A percentile compares a stretch with the other conserved stretches of the same genome.
phyloP scores from a whole-genome alignment of 257 asterid species.

The Solanum infundibuliforme region DNA sequence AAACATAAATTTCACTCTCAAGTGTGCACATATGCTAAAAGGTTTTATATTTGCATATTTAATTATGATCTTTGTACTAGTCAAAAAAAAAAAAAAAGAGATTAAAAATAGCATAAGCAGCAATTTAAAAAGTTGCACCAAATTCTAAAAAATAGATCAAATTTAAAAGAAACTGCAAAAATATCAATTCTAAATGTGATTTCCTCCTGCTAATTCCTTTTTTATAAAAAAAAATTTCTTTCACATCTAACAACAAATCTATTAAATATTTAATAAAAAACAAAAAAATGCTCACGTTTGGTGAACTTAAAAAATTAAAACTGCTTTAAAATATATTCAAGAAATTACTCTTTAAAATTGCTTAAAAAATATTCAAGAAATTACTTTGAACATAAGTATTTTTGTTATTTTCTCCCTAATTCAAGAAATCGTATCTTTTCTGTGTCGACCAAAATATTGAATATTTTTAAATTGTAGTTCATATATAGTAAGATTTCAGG shows the following conservation, averaged over 20 bases:
- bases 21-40: too few relatives aligned
- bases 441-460: background rate
- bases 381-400: background rate
- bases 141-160: background rate
- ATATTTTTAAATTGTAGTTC: background rate
- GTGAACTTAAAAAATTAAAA: background rate
- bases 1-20: too few relatives aligned
- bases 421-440: background rate
- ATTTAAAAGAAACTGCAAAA: background rate
- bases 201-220: background rate
- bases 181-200: background rate
- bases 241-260: background rate
- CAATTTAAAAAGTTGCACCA: background rate
- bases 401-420: background rate
- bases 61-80: background rate
- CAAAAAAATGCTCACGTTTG: background rate
- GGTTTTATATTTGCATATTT: too few relatives aligned
- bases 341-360: background rate
- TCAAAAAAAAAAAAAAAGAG: rapidly evolving
- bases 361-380: background rate
- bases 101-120: background rate
- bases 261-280: background rate
- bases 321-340: background rate
- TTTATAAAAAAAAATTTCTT: background rate
- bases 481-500: background rate